phyloP scores from a whole-genome alignment of 2,329 filamentous ascomycete species.

The Diaporthe batatas region DNA sequence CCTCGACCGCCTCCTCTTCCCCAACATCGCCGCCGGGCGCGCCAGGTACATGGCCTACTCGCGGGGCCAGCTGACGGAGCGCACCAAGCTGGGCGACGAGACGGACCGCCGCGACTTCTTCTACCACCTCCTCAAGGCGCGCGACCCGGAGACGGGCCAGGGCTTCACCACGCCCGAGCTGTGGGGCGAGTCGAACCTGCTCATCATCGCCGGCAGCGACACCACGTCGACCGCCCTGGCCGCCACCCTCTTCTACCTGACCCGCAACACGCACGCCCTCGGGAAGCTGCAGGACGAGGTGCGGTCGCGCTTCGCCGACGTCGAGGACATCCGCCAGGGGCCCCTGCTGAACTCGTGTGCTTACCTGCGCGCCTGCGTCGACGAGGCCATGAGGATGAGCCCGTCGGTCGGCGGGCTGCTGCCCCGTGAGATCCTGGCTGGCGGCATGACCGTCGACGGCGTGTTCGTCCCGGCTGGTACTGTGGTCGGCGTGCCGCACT shows the following conservation, averaged over 20 bases:
- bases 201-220: constrained; percentile 80
- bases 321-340: constrained; percentile 69
- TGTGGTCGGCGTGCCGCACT: constrained; percentile 75
- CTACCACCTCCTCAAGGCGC: constrained; percentile 79
- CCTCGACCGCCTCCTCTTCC: constrained; percentile 77
- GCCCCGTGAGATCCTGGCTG: constrained; percentile 69
- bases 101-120: constrained; percentile 81
- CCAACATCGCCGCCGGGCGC: constrained; percentile 73
- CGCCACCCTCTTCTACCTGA: constrained; percentile 73
- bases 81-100: constrained; percentile 74
- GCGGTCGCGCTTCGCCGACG: constrained; percentile 62
- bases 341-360: constrained; percentile 61
- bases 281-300: constrained; percentile 64
- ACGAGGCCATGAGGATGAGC: constrained; percentile 74
- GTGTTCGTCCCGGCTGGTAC: constrained; percentile 68
- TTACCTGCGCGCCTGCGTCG: constrained; percentile 75
- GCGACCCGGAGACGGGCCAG: constrained; percentile 77
- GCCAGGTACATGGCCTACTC: constrained; percentile 80
- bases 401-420: constrained; percentile 72
- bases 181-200: constrained; percentile 78
- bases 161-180: constrained; percentile 76
- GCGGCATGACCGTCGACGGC: constrained; percentile 68
- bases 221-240: constrained; percentile 79
- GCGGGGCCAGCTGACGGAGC: constrained; percentile 74
- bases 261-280: constrained; percentile 63